Percentiles rank a stretch among this genome's conserved stretches.
Conservation (phyloP, 1,284 basidiomycete genomes). For the Ganoderma lingzhi region DNA sequence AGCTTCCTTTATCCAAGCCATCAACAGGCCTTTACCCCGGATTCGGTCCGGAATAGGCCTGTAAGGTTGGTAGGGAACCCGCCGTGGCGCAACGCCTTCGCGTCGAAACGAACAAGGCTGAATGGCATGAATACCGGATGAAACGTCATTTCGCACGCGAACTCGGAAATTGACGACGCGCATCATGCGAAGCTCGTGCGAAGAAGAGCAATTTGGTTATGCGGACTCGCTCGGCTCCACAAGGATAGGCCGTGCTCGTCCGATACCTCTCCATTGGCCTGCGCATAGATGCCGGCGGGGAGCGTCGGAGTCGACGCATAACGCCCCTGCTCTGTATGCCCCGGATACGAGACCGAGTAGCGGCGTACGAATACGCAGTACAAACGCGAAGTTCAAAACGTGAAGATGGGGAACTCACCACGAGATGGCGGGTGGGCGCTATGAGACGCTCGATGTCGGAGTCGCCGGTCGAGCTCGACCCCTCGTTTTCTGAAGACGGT, state of each 20-base stretch:
- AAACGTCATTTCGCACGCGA: neutral
- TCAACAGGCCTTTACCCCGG: neutral
- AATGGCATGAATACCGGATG: neutral
- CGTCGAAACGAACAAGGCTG: neutral
- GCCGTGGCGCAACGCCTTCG: neutral
- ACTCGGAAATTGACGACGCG: neutral
- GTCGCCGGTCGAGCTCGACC: slow-evolving; percentile 37
- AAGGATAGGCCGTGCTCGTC: neutral
- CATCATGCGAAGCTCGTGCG: neutral
- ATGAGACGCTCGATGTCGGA: slow-evolving; percentile 45
- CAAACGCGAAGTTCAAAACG: neutral
- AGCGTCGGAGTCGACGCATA: neutral
- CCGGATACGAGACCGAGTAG: neutral
- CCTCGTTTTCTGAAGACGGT: slow-evolving; percentile 27
- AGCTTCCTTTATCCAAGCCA: neutral
- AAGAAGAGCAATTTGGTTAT: neutral
- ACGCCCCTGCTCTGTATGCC: neutral
- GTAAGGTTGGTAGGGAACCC: no score
- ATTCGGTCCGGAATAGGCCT: neutral
- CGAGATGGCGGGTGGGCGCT: slow-evolving; percentile 44
- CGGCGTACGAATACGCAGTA: neutral
- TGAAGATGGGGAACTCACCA: slow-evolving; percentile 36
- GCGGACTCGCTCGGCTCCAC: neutral
- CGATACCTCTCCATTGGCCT: neutral
- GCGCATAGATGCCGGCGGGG: neutral